Evolutionary conservation across 208 protist genomes (phyloP).

Genomic region (Leishmania mexicana): DNA sequence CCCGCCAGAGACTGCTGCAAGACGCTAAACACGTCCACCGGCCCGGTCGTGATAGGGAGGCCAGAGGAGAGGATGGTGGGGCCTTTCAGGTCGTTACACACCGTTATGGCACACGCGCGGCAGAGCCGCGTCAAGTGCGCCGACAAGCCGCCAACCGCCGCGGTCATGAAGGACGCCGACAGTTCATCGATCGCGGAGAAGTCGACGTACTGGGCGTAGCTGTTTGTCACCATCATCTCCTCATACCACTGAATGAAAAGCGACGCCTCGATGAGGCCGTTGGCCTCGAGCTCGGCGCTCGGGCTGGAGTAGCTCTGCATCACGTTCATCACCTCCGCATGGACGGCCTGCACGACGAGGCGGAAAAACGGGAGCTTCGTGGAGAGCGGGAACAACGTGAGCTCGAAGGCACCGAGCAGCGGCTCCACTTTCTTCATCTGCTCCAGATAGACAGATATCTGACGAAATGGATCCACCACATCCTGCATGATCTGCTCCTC

Average conservation of each 20-base stretch:
- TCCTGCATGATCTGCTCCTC: constrained; percentile 87
- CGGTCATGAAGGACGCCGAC: constrained; percentile 71
- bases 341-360: constrained; percentile 65
- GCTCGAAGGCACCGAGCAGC: constrained; percentile 78
- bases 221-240: constrained; percentile 68
- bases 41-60: constrained; percentile 76
- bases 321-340: constrained; percentile 76
- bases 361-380: constrained; percentile 81
- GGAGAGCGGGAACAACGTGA: constrained; percentile 81
- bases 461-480: constrained; percentile 67
- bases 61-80: constrained; percentile 63
- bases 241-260: constrained; percentile 89
- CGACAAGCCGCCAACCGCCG: constrained; percentile 74
- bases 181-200: constrained; percentile 60
- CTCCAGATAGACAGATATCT: constrained; percentile 78
- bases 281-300: constrained; percentile 59
- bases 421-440: constrained; percentile 89
- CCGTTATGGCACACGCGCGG: constrained; percentile 72
- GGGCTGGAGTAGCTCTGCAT: constrained; percentile 68
- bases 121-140: constrained; percentile 77
- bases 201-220: constrained; percentile 71
- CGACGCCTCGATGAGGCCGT: constrained; percentile 76
- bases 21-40: constrained; percentile 87
- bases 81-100: constrained; percentile 52
- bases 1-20: constrained; percentile 84